A percentile compares a stretch with the other conserved stretches of the same genome.
phyloP scores from a whole-genome alignment of 2,329 filamentous ascomycete species.

The Cercospora citrullina region DNA sequence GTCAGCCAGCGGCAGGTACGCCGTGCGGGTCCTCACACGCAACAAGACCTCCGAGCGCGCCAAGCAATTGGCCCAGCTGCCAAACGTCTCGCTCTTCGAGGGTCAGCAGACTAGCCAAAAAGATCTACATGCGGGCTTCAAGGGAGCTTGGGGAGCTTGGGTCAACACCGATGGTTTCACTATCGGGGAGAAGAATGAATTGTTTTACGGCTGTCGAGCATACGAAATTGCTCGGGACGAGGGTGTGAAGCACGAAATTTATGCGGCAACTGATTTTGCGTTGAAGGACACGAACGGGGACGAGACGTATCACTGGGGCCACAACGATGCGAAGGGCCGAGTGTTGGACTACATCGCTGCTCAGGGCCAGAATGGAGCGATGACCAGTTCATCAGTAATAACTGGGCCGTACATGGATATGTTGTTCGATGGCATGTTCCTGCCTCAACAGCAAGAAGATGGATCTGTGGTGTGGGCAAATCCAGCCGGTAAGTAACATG shows the following conservation, averaged over 20 bases:
- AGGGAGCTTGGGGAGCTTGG: slow-evolving; percentile 52
- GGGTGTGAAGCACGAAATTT: slow-evolving; percentile 48
- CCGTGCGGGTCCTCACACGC: slow-evolving; percentile 52
- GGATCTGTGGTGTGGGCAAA: background rate
- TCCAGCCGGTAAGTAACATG: background rate
- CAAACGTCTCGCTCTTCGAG: slow-evolving; percentile 49
- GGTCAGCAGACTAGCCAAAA: slow-evolving; percentile 53
- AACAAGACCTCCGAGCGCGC: slow-evolving; percentile 47
- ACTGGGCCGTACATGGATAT: slow-evolving; percentile 40
- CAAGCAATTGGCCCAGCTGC: slow-evolving; percentile 42
- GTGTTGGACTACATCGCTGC: slow-evolving; percentile 37
- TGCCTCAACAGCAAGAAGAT: background rate
- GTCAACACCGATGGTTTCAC: slow-evolving; percentile 59
- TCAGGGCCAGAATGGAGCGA: slow-evolving; percentile 23
- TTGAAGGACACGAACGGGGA: slow-evolving; percentile 53
- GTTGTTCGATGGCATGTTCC: slow-evolving; percentile 13
- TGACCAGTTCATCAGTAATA: slow-evolving; percentile 36
- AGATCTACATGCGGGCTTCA: slow-evolving; percentile 48
- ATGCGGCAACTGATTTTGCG: slow-evolving; percentile 53
- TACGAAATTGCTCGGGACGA: slow-evolving; percentile 42
- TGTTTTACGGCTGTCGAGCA: slow-evolving; percentile 46
- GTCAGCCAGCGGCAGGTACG: slow-evolving; percentile 41
- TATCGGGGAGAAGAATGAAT: slow-evolving; percentile 54
- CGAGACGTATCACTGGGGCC: slow-evolving; percentile 48
- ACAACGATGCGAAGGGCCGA: slow-evolving; percentile 49